Base-by-base conservation (phyloP, 139 green algal genomes). In the Chlorella vulgaris region DNA sequence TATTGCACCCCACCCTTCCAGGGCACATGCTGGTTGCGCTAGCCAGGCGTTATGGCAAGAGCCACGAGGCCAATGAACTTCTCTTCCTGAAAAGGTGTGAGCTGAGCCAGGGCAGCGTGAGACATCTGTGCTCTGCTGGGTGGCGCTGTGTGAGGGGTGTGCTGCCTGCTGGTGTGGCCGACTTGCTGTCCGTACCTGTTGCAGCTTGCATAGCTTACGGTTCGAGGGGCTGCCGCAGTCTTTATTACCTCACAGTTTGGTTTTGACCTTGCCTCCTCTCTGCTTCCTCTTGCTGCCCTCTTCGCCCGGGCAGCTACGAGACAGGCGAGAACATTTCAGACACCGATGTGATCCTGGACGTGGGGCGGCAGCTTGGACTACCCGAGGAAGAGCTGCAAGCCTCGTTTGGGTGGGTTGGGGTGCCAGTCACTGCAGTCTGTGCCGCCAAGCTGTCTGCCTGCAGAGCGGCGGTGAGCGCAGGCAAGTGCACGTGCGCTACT, bases 1-100 rank as follows among this genome's bases (percentile, higher is more conserved):
- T n/a, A n/a, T n/a, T n/a, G n/a, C n/a, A n/a, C n/a, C n/a, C n/a
- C n/a, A n/a, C n/a, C n/a, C n/a, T n/a, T n/a, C n/a, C 74, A 80
- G 74, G 74, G 24, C 74, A 80, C 58, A 42, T 80, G 74, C 74
- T 80, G 18, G 74, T 80, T 55, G 74, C 74, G 38, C 58, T 80
- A 40, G 74, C 71, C 1, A 31, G 71, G 50, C 31, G 71, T 31
- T 50, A 67, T 21, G 71, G 71, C 71, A 78, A 78, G 71, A 78
- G 50, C 50, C 71, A 78, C 50, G 50, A 78, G 33, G 71, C 71
- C 71, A 66, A 78, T 33, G 15, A 67, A 33, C 29, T 43, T 18
- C 71, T 78, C 4, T 80, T 80, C n/a, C n/a, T 19, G 21, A 71
- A 58, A 55, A 70, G 58, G 74, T 36, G 21, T 38, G n/a, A n/a